phyloP scores from a whole-genome alignment of 345 rosid genomes.

The Syzygium oleosum region DNA sequence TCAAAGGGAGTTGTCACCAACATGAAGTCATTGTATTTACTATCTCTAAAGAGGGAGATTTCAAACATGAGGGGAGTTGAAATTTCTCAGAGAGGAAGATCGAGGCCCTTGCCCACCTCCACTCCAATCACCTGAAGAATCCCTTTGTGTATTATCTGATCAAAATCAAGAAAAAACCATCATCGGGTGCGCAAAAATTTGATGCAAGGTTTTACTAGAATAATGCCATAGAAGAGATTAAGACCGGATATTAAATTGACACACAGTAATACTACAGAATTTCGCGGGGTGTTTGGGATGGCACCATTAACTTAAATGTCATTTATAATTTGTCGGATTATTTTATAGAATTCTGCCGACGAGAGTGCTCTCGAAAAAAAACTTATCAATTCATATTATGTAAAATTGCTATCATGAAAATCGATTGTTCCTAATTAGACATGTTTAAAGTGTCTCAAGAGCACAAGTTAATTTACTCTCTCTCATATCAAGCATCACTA shows the following conservation, averaged over 20 bases:
- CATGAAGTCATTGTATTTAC: background rate
- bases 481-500: background rate
- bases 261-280: background rate
- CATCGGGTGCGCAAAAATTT: background rate
- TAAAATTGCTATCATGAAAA: no score
- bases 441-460: no score
- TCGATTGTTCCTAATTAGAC: background rate
- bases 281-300: background rate
- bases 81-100: conserved; percentile 58
- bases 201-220: background rate
- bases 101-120: conserved; percentile 78
- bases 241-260: background rate
- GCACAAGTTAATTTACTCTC: background rate
- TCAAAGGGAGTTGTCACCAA: background rate
- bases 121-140: conserved; percentile 68
- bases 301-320: background rate
- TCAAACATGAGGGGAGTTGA: background rate
- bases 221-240: background rate
- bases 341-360: background rate
- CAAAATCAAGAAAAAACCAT: background rate
- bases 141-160: conserved; percentile 69
- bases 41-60: background rate
- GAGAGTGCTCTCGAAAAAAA: background rate
- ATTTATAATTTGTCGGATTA: background rate
- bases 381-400: background rate